These are phyloP conservation scores for Sisymbrium irio DNA, from an alignment of 345 rosid genomes.

Conservation along the genomic window DNA sequence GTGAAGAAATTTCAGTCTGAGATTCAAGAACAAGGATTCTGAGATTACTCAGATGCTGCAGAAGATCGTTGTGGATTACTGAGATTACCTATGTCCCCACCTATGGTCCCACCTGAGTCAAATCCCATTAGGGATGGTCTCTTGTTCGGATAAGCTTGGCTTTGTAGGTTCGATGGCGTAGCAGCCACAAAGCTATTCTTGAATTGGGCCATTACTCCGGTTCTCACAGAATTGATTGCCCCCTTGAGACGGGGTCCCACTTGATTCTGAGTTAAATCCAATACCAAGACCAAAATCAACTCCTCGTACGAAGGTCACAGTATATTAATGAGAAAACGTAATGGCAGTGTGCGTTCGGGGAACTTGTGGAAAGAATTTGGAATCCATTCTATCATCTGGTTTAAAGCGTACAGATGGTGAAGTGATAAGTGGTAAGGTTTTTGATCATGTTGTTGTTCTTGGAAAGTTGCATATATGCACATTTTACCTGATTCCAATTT, in stretches of 20 bases:
- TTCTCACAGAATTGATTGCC: slow-evolving; percentile 59
- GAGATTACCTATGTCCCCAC: slow-evolving; percentile 63
- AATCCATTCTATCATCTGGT: slow-evolving; percentile 70
- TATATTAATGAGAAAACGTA: too few species aligned
- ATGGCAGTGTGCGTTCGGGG: slow-evolving; percentile 86
- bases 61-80: slow-evolving; percentile 64
- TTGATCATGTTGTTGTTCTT: too few species aligned
- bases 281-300: slow-evolving; percentile 98
- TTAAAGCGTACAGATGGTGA: slow-evolving; percentile 42
- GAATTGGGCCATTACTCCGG: slow-evolving; percentile 82
- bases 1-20: slow-evolving; percentile 87
- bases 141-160: slow-evolving; percentile 49
- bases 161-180: slow-evolving; percentile 52
- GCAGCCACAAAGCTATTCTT: slow-evolving; percentile 91
- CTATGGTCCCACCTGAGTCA: slow-evolving; percentile 85
- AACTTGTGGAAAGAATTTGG: slow-evolving; percentile 67
- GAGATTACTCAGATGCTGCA: slow-evolving; percentile 68
- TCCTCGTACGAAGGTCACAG: too few species aligned
- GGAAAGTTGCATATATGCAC: too few species aligned
- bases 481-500: too few species aligned
- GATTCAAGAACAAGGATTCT: slow-evolving; percentile 83
- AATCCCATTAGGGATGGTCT: slow-evolving; percentile 78
- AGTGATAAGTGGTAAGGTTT: too few species aligned
- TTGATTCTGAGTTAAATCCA: slow-evolving; percentile 73
- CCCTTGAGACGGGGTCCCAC: slow-evolving; percentile 32